Percentiles rank a stretch among this genome's conserved stretches.
phyloP scores from a whole-genome alignment of 208 protist genomes.

The Angomonas deanei region DNA sequence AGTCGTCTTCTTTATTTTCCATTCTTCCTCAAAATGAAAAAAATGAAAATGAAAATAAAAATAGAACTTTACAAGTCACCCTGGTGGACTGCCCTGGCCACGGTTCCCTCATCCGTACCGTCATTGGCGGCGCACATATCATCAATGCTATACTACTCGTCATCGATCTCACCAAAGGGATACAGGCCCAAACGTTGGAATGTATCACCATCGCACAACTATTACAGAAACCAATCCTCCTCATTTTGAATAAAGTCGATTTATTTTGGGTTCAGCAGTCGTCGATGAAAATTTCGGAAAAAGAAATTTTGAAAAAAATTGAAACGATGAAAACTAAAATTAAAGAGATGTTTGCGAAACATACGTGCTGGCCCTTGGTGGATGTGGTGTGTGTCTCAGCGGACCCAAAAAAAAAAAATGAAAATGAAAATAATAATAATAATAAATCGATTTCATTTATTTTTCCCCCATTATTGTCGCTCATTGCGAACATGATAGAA shows the following conservation, averaged over 20 bases:
- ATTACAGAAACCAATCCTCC: conserved; percentile 77
- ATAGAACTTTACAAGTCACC: conserved; percentile 72
- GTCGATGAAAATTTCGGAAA: too few species aligned
- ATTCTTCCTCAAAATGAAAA: too few species aligned
- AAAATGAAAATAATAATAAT: conserved; percentile 3
- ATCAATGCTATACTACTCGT: conserved; percentile 98
- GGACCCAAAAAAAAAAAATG: conserved; percentile 25
- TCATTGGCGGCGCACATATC: conserved; percentile 98
- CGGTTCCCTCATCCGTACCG: conserved; percentile 96
- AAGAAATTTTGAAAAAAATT: too few species aligned
- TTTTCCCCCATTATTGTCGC: neutral
- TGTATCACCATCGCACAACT: conserved; percentile 85
- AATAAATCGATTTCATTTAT: neutral
- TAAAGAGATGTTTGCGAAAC: conserved; percentile 39
- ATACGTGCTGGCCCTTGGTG: conserved; percentile 67
- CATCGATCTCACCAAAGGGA: conserved; percentile 95
- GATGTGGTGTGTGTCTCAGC: conserved; percentile 66
- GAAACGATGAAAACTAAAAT: conserved; percentile 13
- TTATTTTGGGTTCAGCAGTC: too few species aligned
- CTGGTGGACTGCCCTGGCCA: conserved; percentile 99
- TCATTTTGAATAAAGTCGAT: conserved; percentile 98
- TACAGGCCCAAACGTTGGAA: conserved; percentile 98
- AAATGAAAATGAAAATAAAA: neutral
- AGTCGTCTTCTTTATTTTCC: too few species aligned
- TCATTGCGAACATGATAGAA: neutral